Conservation (phyloP, 208 protist genomes). For the Wallacemonas sp. region DNA sequence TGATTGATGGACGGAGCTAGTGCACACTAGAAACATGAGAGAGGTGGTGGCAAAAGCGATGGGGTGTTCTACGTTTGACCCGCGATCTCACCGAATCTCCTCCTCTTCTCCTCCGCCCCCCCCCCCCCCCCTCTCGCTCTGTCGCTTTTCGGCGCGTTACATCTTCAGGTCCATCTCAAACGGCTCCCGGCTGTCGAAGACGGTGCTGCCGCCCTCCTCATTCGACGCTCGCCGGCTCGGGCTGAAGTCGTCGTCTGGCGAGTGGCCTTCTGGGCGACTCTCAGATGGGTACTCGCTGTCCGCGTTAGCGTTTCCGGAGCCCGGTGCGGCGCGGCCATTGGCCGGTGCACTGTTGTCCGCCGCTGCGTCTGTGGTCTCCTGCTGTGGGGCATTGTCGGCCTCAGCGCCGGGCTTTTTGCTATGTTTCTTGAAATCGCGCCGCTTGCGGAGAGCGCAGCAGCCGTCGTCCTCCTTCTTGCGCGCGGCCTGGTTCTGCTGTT, state of each 20-base stretch:
- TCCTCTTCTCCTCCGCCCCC: no score
- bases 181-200: slow-evolving; percentile 9
- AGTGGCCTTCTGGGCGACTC: neutral
- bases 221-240: neutral
- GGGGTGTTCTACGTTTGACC: no score
- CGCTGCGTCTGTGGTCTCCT: no score
- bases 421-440: slow-evolving; percentile 77
- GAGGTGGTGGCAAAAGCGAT: no score
- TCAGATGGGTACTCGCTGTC: neutral
- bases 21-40: no score
- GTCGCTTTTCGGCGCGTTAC: neutral
- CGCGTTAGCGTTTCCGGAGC: no score
- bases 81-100: no score
- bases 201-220: neutral
- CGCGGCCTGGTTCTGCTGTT: neutral
- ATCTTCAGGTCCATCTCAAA: slow-evolving; percentile 13
- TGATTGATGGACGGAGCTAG: no score
- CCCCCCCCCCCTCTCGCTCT: no score
- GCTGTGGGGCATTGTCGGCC: no score
- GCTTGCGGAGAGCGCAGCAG: slow-evolving; percentile 40
- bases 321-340: neutral
- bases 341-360: no score
- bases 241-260: slow-evolving; percentile 4
- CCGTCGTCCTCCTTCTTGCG: slow-evolving; percentile 16
- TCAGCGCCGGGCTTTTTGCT: slow-evolving; percentile 15